Percentiles rank a stretch among this genome's conserved stretches.
Evolutionary conservation across 2,329 filamentous ascomycete species (phyloP).

Genomic region (Xylaria multiplex): DNA sequence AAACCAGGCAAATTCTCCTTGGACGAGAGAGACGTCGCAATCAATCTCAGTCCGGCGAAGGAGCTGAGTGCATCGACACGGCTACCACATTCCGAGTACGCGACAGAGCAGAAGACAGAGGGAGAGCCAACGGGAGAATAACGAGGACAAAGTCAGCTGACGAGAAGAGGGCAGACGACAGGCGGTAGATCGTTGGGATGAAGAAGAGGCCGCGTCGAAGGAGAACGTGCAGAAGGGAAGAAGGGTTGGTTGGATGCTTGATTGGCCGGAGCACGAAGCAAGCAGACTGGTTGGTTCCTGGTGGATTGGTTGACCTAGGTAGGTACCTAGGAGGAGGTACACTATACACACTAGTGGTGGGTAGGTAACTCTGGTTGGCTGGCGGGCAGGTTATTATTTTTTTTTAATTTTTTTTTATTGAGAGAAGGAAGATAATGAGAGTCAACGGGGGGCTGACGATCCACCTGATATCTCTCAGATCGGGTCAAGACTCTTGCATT

Average conservation of each 20-base stretch:
- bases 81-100: conserved; percentile 67
- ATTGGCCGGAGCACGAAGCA: neutral
- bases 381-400: conserved; percentile 24
- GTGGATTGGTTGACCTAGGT: conserved; percentile 28
- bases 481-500: conserved; percentile 32
- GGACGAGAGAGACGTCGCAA: conserved; percentile 42
- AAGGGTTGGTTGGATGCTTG: conserved; percentile 7
- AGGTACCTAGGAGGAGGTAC: neutral
- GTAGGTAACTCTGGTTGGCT: conserved; percentile 17
- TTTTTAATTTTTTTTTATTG: conserved; percentile 28
- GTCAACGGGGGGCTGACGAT: conserved; percentile 36
- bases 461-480: conserved; percentile 36
- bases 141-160: conserved; percentile 6
- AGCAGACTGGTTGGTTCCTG: conserved; percentile 31
- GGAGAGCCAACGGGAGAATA: conserved; percentile 39
- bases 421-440: conserved; percentile 39
- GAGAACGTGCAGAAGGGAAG: conserved; percentile 13
- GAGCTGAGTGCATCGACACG: conserved; percentile 66
- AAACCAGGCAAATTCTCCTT: conserved; percentile 25
- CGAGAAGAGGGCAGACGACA: conserved; percentile 18
- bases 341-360: neutral
- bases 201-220: conserved; percentile 22
- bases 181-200: conserved; percentile 17
- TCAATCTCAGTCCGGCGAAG: conserved; percentile 67
- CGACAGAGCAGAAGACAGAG: conserved; percentile 29